These are phyloP conservation scores for Cairneyella variabilis DNA, from an alignment of 495 filamentous ascomycete species.

Conservation along the genomic window DNA sequence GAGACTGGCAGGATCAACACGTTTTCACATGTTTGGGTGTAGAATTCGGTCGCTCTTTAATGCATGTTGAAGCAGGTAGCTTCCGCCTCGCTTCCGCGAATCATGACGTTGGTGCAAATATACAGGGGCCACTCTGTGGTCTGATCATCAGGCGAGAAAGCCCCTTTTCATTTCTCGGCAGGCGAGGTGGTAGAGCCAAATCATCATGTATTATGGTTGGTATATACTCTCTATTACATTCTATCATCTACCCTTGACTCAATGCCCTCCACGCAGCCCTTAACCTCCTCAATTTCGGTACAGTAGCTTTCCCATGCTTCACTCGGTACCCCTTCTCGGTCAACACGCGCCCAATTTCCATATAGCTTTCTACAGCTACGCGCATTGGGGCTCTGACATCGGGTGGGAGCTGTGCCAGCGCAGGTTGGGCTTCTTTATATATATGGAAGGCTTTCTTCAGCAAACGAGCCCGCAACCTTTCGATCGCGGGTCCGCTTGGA, in stretches of 20 bases:
- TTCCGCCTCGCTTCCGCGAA: neutral
- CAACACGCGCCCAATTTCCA: conserved; percentile 65
- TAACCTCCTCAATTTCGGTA: conserved; percentile 49
- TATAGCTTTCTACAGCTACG: conserved; percentile 68
- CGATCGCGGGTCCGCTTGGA: conserved; percentile 37
- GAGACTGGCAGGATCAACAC: conserved; percentile 10
- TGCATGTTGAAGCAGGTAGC: conserved; percentile 1
- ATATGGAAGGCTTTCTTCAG: conserved; percentile 52
- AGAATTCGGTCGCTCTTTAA: neutral
- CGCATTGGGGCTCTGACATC: conserved; percentile 55
- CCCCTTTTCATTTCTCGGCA: too few relatives aligned
- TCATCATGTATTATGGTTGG: neutral
- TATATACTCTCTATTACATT: neutral
- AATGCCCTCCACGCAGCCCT: conserved; percentile 53
- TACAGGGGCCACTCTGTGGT: conserved; percentile 2
- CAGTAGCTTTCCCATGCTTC: conserved; percentile 53
- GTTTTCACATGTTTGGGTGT: conserved; percentile 17
- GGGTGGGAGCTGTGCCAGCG: conserved; percentile 52
- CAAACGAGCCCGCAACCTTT: conserved; percentile 44
- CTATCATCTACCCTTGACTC: conserved; percentile 12
- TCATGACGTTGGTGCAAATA: conserved; percentile 12
- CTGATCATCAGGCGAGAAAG: too few relatives aligned
- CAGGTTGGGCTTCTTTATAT: conserved; percentile 43
- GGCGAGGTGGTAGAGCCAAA: too few relatives aligned
- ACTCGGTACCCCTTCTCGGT: conserved; percentile 37